Base-by-base conservation (phyloP, 2,329 filamentous ascomycete species). In the Penicillium psychrosexuale region DNA sequence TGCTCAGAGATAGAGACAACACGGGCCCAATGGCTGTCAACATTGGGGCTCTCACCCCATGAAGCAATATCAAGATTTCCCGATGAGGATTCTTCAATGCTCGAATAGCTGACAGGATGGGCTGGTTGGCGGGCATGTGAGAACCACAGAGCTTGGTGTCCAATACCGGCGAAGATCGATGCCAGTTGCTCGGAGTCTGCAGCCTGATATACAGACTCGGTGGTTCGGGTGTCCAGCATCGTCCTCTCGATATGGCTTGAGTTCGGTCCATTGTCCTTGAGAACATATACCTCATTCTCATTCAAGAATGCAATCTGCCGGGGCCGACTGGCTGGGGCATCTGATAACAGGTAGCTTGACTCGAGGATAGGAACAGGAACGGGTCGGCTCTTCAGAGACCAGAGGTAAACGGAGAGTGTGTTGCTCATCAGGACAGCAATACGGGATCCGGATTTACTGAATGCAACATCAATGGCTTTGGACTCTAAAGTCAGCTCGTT, bases 351-450 rank as follows among this genome's bases (percentile, higher is more conserved):
- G 59, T 74, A 69, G 55, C 70, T 73, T 2, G 69, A 72, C 56
- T 74, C 69, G 3, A 76, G 65, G 17, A 73, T 65, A 4, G 74
- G 74, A n/a, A 65, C 39, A 22, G 67, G 66, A 36, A 73, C 64
- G n/a, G 72, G 71, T 22, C 63, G 63, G 38, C 61, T 69, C 52
- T 82, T 81, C 47, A 85, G 77, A 28, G 86, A 82, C 80, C 90
- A 90, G 12, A 83, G 74, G 66, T 88, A 95, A 0, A 95, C 58
- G 30, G 87, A 82, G 24, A 96, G 76, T 1, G 83, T 84, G 15
- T 75, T 69, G 28, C 82, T 79, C 63, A 91, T 89, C 19, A 97
- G 77, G 8, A 95, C 82, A 3, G 86, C 90, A 67, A 97, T 80
- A 8, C 79, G 78, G 1, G 80, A 80, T 46, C 87, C 86, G 45